Evolutionary conservation across 331 rosid genomes (phyloP).

Genomic region (Telfairia occidentalis): DNA sequence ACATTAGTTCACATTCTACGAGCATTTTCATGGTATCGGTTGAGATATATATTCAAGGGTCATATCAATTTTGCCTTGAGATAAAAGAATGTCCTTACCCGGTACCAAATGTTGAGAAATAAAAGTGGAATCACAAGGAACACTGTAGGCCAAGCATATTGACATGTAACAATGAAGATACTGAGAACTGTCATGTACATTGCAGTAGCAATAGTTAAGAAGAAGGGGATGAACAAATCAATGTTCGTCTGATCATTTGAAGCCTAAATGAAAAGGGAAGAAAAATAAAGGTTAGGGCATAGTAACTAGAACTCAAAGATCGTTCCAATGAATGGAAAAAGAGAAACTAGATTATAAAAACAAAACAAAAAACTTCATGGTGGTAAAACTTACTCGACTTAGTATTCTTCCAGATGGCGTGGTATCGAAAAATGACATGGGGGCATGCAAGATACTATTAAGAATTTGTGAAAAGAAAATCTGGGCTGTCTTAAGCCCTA

Average conservation of each 20-base stretch:
- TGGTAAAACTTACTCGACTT: conserved; percentile 53
- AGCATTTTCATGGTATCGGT: not conserved
- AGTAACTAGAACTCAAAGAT: not conserved
- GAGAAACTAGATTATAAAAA: not conserved
- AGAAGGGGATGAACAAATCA: conserved; percentile 73
- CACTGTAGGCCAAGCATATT: conserved; percentile 75
- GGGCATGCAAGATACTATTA: conserved; percentile 69
- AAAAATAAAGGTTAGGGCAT: not conserved
- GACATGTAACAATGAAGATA: conserved; percentile 68
- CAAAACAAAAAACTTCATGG: not conserved
- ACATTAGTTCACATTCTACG: not conserved
- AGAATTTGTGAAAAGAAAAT: conserved; percentile 63
- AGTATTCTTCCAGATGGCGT: conserved; percentile 88
- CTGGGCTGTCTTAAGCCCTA: conserved; percentile 67
- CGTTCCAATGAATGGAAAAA: not conserved
- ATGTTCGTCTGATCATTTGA: conserved; percentile 87
- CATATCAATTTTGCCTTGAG: not conserved
- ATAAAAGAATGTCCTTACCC: conserved; percentile 27
- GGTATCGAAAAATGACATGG: conserved; percentile 72
- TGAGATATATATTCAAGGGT: not conserved
- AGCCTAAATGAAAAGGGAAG: conserved; percentile 32
- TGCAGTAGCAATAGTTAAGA: conserved; percentile 76
- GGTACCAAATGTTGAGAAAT: conserved; percentile 67
- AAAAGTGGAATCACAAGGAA: conserved; percentile 51
- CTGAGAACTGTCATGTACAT: conserved; percentile 67